Base-by-base conservation (phyloP, 352 stramenopile species). In the Phytophthora foliorum region DNA sequence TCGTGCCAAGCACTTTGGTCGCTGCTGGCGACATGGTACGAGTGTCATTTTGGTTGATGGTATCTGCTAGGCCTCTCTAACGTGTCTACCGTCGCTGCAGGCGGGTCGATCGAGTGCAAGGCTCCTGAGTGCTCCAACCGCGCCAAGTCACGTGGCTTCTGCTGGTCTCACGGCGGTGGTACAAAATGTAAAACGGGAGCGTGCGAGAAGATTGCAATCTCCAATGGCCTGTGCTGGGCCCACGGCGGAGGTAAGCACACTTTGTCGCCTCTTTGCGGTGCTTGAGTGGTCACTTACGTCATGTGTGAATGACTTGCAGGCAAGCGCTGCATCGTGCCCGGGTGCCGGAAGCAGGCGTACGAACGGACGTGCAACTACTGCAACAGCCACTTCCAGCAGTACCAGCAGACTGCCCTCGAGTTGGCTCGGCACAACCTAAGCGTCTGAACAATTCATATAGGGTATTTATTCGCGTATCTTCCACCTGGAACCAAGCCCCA, bases 131-230 rank as follows among this genome's bases (percentile, higher is more conserved):
- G 88, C 56, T 71, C 75, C 24, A 94, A 94, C 57, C 84, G 86
- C 41, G 86, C 86, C 68, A 93, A 93, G 60, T 91, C 86, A 17
- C 69, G 83, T 4, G 88, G 88, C 29, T 89, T 87, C 54, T 95
- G 88, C 68, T 94, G 86, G 88, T 92, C 81, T 1, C 88, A 95
- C 55, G 88, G 88, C 38, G 88, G 88, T 4, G 88, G 88, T 19
- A 89, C 81, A 42, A 90, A 91, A 57, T 95, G 88, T 69, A 88
- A 88, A 59, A 67, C 63, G 0, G 62, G 51, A 24, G 49, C 55
- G n/a, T 95, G 88, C 52, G 72, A 82, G 52, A 93, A 90, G 71
- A 90, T 91, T 36, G 83, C 85, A 27, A 90, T 92, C 52, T 91
- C 83, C 0, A 90, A 90, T 50, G 81, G 83, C 0, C 62, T 92